Conservation (phyloP, 2,329 filamentous ascomycete species). For the Fonsecaea pedrosoi region DNA sequence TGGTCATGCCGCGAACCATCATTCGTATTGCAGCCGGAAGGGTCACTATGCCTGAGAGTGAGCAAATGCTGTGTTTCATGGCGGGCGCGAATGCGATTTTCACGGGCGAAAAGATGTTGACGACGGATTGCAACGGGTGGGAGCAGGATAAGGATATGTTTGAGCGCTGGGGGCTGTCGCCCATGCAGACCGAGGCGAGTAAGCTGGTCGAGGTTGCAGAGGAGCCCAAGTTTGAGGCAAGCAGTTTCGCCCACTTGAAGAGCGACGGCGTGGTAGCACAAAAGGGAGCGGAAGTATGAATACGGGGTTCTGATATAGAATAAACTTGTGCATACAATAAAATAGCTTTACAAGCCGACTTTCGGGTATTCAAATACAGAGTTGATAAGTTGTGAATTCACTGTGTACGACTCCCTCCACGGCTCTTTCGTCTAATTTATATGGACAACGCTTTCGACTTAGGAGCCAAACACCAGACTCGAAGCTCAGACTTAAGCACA, state of each 20-base stretch:
- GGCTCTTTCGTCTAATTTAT: not conserved
- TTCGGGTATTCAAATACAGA: not conserved
- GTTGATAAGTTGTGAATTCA: not conserved
- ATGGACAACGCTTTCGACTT: no score
- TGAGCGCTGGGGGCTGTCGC: conserved; percentile 77
- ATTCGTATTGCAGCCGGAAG: conserved; percentile 85
- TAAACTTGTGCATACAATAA: conserved; percentile 1
- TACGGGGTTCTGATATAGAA: not conserved
- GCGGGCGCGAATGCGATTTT: conserved; percentile 94
- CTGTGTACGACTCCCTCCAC: not conserved
- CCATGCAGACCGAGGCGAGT: conserved; percentile 65
- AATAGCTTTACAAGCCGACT: not conserved
- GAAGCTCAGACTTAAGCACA: not conserved
- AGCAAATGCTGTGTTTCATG: conserved; percentile 88
- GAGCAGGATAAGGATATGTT: conserved; percentile 88
- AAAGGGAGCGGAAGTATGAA: conserved; percentile 20
- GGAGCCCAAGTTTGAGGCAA: conserved; percentile 38
- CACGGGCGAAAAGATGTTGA: conserved; percentile 94
- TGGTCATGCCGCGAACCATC: conserved; percentile 84
- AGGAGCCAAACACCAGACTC: not conserved
- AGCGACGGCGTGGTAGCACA: conserved; percentile 14
- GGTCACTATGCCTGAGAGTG: conserved; percentile 83
- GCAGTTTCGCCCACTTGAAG: conserved; percentile 37
- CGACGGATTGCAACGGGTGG: conserved; percentile 89
- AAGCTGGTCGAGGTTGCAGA: conserved; percentile 31